Base-by-base conservation (phyloP, 2,329 filamentous ascomycete species). In the Beauveria medogensis region DNA sequence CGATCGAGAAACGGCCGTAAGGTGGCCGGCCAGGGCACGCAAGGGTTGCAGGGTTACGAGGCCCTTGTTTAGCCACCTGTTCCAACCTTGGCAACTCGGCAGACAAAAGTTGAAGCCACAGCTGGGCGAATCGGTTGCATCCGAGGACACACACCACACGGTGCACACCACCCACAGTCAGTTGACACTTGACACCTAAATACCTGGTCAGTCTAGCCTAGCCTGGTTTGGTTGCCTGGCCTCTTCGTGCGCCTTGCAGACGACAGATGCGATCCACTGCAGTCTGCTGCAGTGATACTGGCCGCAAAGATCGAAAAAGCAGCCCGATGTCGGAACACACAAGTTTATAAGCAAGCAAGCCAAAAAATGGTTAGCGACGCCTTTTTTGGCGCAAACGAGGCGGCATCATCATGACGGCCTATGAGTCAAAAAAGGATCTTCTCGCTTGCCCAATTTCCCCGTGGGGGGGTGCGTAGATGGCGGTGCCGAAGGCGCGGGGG, bases 1-100 rank as follows among this genome's bases (percentile, higher is more conserved):
- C 55, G 55, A 57, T 57, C 55, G 55, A 30, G 54, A 8, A 24
- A 26, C 43, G 43, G 55, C 53, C 53, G 53, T 30, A 48, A 30
- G 10, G 30, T 30, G 30, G 28, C 28, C 28, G 30, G 28, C 28
- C 28, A 10, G 28, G 30, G 30, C 30, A 30, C 1, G 30, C 30
- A 30, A 30, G 10, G 30, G 30, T 30, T 30, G 44, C 43, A 48
- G 55, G 55, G 40, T 48, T 28, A 26, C 30, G 28, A 56, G 43
- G 46, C 22, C 44, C 55, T 22, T 28, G 30, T 41, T 22, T 28
- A 50, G 55, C 55, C 55, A 57, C 44, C 6, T 48, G 12, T 37
- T 37, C 34, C 34, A 14, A 37, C 34, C 34, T 37, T 37, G 34
- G 34, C 34, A 14, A 37, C 12, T 34, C 34, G 34, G 34, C 34